Evolutionary conservation across 2,329 filamentous ascomycete genomes (phyloP).

Genomic region (Cryphonectria carpinicola): DNA sequence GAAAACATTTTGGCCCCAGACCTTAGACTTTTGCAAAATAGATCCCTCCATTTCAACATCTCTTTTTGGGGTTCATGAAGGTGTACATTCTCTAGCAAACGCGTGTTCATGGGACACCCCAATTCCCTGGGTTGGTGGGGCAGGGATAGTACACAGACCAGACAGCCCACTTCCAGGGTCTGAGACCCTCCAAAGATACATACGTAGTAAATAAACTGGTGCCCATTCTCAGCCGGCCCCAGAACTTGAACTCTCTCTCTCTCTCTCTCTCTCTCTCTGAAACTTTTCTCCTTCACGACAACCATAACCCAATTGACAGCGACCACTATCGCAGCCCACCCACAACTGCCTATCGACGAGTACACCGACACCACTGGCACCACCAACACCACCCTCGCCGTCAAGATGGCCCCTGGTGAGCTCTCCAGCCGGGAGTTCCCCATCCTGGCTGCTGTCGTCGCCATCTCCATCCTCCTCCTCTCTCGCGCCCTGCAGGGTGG

Average conservation of each 20-base stretch:
- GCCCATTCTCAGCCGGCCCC: neutral
- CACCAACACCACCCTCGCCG: neutral
- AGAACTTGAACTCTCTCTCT: neutral
- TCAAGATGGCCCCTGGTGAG: constrained; percentile 21
- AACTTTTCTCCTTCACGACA: neutral
- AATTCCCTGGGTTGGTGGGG: neutral
- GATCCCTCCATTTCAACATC: neutral
- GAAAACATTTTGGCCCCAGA: neutral
- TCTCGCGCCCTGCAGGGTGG: constrained; percentile 80
- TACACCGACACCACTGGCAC: neutral
- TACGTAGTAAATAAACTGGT: neutral
- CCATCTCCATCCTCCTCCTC: constrained; percentile 73
- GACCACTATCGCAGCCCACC: neutral
- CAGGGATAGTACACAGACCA: neutral
- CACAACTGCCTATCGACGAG: neutral
- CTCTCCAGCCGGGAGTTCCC: constrained; percentile 60
- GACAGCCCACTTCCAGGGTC: neutral
- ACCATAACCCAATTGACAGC: neutral
- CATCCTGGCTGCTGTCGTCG: constrained; percentile 63
- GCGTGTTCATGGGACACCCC: neutral
- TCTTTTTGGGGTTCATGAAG: neutral
- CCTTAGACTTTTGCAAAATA: neutral
- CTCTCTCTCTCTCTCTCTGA: neutral
- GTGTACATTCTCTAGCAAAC: neutral
- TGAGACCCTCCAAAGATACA: neutral